Evolutionary conservation across 2,329 filamentous ascomycete species (phyloP), one percentile per base, ranked within the genome.

Genomic region (Hypoxylon sp.): DNA sequence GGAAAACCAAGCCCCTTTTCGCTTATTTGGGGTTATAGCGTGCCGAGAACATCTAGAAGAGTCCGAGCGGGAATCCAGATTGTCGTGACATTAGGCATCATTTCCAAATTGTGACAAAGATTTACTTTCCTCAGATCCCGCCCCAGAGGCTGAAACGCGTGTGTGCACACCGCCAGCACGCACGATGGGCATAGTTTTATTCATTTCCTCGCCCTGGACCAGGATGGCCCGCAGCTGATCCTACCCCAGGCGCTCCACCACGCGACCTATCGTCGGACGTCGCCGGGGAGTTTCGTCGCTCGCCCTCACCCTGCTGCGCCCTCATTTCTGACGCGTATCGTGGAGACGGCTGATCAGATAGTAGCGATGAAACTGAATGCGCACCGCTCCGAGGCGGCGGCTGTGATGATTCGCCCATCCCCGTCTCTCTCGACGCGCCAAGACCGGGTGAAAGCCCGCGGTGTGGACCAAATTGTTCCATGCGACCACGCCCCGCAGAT

Each of bases 301-400:
- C 68, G 42, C 63, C 55, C 41, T 70, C 68, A 44, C 61, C 62
- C 21, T 57, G 59, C 29, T 62, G 55, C 38, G 62, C 26, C 51
- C 68, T 66, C 42, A 57, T 54, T 40, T 71, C 68, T 17, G 65
- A 60, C 12, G 57, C 36, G 53, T 62, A 63, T 21, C 63, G 63
- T 13, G 63, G 64, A 15, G 67, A 67, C 13, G 69, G 68, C 29
- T 75, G 69, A 21, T 75, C 74, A 8, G 75, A 72, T 42, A 78
- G 60, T 38, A 78, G 50, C 4, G 75, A 77, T 15, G 75, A 77
- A 36, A 77, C 74, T 9, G 74, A 71, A 51, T 78, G 75, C n/a
- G 66, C 66, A 16, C 67, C 65, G 59, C 67, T 66, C 25, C 70
- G 66, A n/a, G 67, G 44, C 34, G 67, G 44, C 34, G 65, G 66